Base-by-base conservation (phyloP, 1,284 basidiomycete species). In the Chalciporus sp. region DNA sequence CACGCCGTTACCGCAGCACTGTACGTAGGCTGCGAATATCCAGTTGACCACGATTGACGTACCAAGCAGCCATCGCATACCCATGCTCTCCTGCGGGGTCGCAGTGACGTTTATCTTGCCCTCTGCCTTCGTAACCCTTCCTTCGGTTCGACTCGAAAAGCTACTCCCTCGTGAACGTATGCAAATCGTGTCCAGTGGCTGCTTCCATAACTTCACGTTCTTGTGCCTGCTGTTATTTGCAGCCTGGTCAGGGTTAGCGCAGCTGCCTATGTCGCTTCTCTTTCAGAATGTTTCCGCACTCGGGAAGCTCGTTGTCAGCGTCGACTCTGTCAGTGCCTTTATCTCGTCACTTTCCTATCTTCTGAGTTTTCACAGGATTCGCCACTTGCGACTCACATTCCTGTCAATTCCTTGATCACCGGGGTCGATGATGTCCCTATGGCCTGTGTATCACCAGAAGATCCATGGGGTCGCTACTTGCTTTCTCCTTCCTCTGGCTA, bases 61-160 rank as follows among this genome's bases (percentile, higher is more conserved):
- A n/a, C 2, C 37, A 31, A 17, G 40, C 26, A 69, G 71, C 16
- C 68, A 71, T 47, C 68, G 50, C 35, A 68, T 88, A 29, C 84
- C 85, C 1, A 72, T 90, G 10, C 67, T 78, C 14, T 78, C 81
- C 8, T 73, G 79, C n/a, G 88, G 87, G 8, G 68, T 77, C 9
- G 80, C 83, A 0, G 57, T 88, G 17, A 79, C 78, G 0, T 52
- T 88, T 41, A 58, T 84, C 47, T 64, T 91, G 9, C 88, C 88
- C 1, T 80, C 86, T 3, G 86, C 87, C n/a, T 89, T 88, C 58
- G 85, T 90, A 9, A 73, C 78, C 0, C 78, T 90, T 45, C 74
- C 85, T 2, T 52, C 71, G 16, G 60, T 71, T 1, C 67, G 72
- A 7, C 66, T 84, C 4, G 73, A 77, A 8, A 65, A 68, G 4